Evolutionary conservation across 768 basidiomycete genomes (phyloP).

Genomic region (Hypholoma sublateritium): DNA sequence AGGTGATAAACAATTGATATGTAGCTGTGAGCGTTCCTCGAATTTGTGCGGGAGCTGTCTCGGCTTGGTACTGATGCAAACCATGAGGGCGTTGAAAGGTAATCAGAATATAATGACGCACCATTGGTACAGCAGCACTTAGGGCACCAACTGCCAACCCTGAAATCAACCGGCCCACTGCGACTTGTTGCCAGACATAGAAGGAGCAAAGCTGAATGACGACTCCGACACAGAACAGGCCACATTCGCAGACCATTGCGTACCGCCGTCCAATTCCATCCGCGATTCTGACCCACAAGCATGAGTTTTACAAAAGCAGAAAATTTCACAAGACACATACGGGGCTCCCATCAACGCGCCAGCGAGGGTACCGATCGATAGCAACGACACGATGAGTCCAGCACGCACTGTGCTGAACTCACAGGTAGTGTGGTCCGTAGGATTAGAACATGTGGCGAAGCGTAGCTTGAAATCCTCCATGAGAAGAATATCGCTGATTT

Average conservation of each 20-base stretch:
- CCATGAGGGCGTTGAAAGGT: constrained; percentile 1
- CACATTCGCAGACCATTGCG: constrained; percentile 64
- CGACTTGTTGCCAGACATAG: constrained; percentile 63
- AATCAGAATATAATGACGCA: constrained; percentile 16
- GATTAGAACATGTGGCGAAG: constrained; percentile 53
- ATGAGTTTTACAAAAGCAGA: background rate
- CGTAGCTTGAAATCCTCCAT: constrained; percentile 69
- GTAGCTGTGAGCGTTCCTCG: constrained; percentile 67
- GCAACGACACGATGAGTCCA: constrained; percentile 68
- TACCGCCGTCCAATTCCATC: constrained; percentile 65
- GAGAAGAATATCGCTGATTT: constrained; percentile 74
- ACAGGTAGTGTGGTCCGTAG: constrained; percentile 41
- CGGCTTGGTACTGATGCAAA: constrained; percentile 56
- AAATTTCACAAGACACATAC: constrained; percentile 32
- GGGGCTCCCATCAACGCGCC: constrained; percentile 64
- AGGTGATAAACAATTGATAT: constrained; percentile 66
- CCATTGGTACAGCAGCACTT: constrained; percentile 67
- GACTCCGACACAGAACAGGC: constrained; percentile 58
- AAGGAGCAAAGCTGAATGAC: constrained; percentile 55
- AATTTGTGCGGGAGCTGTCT: constrained; percentile 70
- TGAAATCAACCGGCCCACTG: constrained; percentile 62
- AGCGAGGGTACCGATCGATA: constrained; percentile 68
- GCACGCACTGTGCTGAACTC: constrained; percentile 54
- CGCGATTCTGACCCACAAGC: constrained; percentile 39
- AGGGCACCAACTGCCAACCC: constrained; percentile 71